Percentiles rank a stretch among this genome's conserved stretches.
phyloP scores from a whole-genome alignment of 2,329 filamentous ascomycete species.

The Epichloe bromicola region DNA sequence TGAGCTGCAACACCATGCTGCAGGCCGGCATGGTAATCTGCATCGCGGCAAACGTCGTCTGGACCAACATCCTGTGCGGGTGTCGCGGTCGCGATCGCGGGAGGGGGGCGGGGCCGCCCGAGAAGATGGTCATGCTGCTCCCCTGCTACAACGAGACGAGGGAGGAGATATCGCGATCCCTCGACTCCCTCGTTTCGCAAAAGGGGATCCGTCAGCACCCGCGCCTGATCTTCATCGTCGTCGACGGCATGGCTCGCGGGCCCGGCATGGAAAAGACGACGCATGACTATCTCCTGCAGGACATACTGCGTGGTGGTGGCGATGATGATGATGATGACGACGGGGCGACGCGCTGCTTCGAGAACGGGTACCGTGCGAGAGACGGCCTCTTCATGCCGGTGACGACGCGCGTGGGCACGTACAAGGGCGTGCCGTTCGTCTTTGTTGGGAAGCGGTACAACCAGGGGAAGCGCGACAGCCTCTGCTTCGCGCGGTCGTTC shows the following conservation, averaged over 20 bases:
- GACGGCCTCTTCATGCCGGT: constrained; percentile 34
- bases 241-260: constrained; percentile 33
- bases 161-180: constrained; percentile 29
- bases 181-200: constrained; percentile 33
- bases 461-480: constrained; percentile 35
- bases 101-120: constrained; percentile 16
- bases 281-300: constrained; percentile 31
- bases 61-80: constrained; percentile 18
- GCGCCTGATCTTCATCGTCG: constrained; percentile 32
- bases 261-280: constrained; percentile 35
- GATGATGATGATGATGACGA: constrained; percentile 19
- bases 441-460: constrained; percentile 36
- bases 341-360: constrained; percentile 20
- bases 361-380: constrained; percentile 31
- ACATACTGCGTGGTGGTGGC: constrained; percentile 25
- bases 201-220: constrained; percentile 28
- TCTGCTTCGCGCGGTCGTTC: constrained; percentile 36
- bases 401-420: constrained; percentile 28
- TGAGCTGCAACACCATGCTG: constrained; percentile 32
- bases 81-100: constrained; percentile 14
- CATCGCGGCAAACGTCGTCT: constrained; percentile 20
- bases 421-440: constrained; percentile 32
- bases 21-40: constrained; percentile 29
- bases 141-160: constrained; percentile 37
- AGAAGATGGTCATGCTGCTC: constrained; percentile 31